phyloP scores from a whole-genome alignment of 2,329 filamentous ascomycete species.

The Hypoxylon sp. region DNA sequence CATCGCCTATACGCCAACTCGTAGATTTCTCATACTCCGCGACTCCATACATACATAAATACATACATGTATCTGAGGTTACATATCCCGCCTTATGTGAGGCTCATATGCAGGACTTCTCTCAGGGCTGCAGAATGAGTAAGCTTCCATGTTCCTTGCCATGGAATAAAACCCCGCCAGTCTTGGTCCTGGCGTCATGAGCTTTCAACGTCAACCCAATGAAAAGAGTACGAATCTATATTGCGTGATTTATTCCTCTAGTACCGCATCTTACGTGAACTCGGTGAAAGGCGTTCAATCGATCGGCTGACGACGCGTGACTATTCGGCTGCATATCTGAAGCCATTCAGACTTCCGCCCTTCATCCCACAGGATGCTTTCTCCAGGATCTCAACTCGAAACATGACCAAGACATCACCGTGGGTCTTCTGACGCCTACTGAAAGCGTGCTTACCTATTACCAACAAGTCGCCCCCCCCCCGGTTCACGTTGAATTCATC shows the following conservation, averaged over 20 bases:
- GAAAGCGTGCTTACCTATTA: constrained; percentile 2
- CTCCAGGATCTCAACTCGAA: constrained; percentile 3
- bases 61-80: constrained; percentile 4
- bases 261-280: constrained; percentile 20
- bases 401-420: constrained; percentile 20
- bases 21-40: neutral
- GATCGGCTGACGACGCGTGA: constrained; percentile 33
- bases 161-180: constrained; percentile 4
- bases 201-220: constrained; percentile 20
- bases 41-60: neutral
- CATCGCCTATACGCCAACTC: constrained; percentile 1
- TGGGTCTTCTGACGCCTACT: neutral
- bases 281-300: constrained; percentile 7
- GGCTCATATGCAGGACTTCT: constrained; percentile 18
- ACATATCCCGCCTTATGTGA: constrained; percentile 30
- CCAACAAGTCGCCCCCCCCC: neutral
- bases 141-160: constrained; percentile 11
- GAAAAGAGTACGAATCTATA: neutral
- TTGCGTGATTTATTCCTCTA: constrained; percentile 23
- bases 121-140: constrained; percentile 29
- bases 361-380: constrained; percentile 20
- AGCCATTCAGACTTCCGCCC: constrained; percentile 32
- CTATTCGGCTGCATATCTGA: constrained; percentile 10
- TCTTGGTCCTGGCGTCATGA: constrained; percentile 12
- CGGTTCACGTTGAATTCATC: neutral